These are phyloP conservation scores for Ganoderma lucidum DNA, from an alignment of 1,284 basidiomycete species.

Conservation along the genomic window DNA sequence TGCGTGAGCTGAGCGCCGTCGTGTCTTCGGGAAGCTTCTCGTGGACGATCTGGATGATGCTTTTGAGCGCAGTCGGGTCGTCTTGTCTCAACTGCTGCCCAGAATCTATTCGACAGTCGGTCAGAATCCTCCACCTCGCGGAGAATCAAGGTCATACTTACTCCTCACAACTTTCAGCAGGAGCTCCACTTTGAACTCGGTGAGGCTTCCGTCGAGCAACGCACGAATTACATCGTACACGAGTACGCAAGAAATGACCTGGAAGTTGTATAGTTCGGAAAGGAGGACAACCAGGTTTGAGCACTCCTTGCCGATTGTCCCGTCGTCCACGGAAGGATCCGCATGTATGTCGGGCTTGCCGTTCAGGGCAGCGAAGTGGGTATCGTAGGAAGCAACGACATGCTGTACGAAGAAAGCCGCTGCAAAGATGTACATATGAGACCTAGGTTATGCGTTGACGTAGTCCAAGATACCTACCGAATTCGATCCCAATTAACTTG, in stretches of 20 bases:
- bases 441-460: conserved; percentile 22
- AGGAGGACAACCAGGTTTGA: conserved; percentile 90
- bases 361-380: conserved; percentile 49
- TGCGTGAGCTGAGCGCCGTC: conserved; percentile 76
- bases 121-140: background rate
- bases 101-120: conserved; percentile 59
- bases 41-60: conserved; percentile 88
- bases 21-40: conserved; percentile 68
- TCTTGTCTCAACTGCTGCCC: conserved; percentile 90
- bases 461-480: conserved; percentile 61
- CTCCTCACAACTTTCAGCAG: conserved; percentile 88
- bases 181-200: conserved; percentile 87
- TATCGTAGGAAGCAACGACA: conserved; percentile 72
- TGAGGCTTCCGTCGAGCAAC: conserved; percentile 72
- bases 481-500: conserved; percentile 89
- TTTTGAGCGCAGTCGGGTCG: conserved; percentile 85
- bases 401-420: conserved; percentile 84
- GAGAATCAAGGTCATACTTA: conserved; percentile 48
- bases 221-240: conserved; percentile 91
- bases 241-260: conserved; percentile 88
- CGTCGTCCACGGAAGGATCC: conserved; percentile 35
- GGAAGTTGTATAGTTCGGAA: conserved; percentile 95
- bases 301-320: conserved; percentile 81
- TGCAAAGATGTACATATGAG: conserved; percentile 40
- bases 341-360: conserved; percentile 24